Evolutionary conservation across 148 eudicot genomes (phyloP), one percentile per base, ranked within the genome.

Genomic region (Limonium bicolor): DNA sequence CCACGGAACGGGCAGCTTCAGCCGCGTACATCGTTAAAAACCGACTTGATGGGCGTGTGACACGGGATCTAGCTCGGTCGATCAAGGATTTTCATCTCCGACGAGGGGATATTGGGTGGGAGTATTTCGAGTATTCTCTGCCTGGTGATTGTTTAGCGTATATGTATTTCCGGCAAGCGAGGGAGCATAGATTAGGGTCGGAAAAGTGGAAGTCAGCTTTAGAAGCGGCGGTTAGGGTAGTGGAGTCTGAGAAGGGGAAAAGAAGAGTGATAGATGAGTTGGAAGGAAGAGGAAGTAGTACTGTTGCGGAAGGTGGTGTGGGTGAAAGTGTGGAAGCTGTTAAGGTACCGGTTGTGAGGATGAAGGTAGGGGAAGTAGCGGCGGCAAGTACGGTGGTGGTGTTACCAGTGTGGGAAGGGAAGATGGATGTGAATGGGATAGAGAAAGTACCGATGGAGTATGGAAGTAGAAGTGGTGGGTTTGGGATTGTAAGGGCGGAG

Each of bases 311-410:
- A 7, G 48, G 7, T 18, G 53, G 23, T 0, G 48, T 55, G 15
- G 26, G 31, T 22, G 61, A 21, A 48, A 50, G 30, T 16, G 73
- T 28, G 0, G 62, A 45, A 0, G 42, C 32, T 7, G 77, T 66
- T 13, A 59, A 51, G 26, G 97, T 90, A 13, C 97, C 97, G 12
- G 84, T 90, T 28, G 97, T 90, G 38, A 61, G 95, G 68, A 48
- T 84, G 55, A 41, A 35, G 58, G 23, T 58, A 15, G 97, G 97
- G 14, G 97, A 90, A 64, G 82, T 84, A 16, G 92, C 93, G 0
- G 87, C 74, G 68, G 60, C 93, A 0, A 80, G 63, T 0, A 29
- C 39, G 0, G 87, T 90, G 46, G 75, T 66, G 48, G 79, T 83
- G 2, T 47, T 88, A 24, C 97, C 97, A 5, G 92, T 77, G 8